Evolutionary conservation across 148 eudicot genomes (phyloP), one percentile per base, ranked within the genome.

Genomic region (Vaccinium macrocarpon): DNA sequence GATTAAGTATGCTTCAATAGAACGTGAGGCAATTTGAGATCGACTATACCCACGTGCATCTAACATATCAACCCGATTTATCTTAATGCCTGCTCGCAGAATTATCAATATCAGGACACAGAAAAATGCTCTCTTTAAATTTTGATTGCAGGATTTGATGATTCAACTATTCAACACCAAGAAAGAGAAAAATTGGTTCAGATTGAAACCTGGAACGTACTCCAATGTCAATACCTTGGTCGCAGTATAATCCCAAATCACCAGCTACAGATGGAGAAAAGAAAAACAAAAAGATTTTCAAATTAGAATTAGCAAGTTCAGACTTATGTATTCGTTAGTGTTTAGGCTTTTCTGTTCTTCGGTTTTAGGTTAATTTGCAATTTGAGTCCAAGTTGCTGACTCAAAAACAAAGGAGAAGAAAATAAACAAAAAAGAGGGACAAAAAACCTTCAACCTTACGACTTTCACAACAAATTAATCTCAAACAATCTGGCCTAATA

Each of bases 1-100:
- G 88, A 97, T 92, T 78, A 97, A 90, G 90, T 97, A 97, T 82
- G 94, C 95, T 89, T 97, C 99, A 85, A 93, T 95, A 87, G 98
- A 87, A 84, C 91, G 98, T 23, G 99, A 91, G 53, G 99, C 92
- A 76, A 97, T 90, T 62, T 84, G 92, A 82, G 99, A 88, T 85
- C 99, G 95, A 85, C 84, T 90, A 80, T 82, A 95, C 49, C 98
- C 95, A 59, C 80, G 91, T 52, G 91, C 91, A 86, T 97, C 98
- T 87, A 97, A 79, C 87, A 74, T 85, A 66, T 95, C 98, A 86
- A 95, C 61, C 68, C 83, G 87, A 87, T 97, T 97, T 84, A 95
- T 97, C 88, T 97, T 95, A 55, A 94, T 80, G 19, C 99, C 99
- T 95, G 90, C 76, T 62, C 78, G 79, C 76, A 85, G 42, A 84